These are phyloP conservation scores for Circinella umbellata DNA, from an alignment of 371 early-diverging fungal species.

Conservation along the genomic window DNA sequence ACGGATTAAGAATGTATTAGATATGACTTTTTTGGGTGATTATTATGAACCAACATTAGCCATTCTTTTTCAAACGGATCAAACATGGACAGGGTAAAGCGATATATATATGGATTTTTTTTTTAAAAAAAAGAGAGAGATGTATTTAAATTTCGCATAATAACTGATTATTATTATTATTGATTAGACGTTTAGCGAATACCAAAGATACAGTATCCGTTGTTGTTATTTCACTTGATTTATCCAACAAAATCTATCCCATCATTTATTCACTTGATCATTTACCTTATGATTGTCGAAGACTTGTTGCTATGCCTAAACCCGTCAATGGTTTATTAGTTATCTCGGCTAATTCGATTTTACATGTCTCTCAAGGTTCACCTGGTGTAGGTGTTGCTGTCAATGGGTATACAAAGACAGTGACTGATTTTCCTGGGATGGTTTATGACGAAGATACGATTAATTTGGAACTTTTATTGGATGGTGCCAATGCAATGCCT, in stretches of 20 bases:
- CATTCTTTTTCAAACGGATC: conserved; percentile 82
- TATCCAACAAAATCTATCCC: conserved; percentile 74
- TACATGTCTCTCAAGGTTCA: conserved; percentile 88
- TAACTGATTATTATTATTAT: not conserved
- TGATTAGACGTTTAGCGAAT: conserved; percentile 63
- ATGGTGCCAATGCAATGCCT: conserved; percentile 60
- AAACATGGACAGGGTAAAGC: conserved; percentile 89
- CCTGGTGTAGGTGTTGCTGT: conserved; percentile 77
- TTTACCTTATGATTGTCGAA: conserved; percentile 84
- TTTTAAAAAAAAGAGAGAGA: too few relatives aligned
- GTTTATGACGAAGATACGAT: conserved; percentile 38
- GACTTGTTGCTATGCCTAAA: conserved; percentile 76
- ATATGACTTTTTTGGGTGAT: conserved; percentile 88
- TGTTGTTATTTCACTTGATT: conserved; percentile 87
- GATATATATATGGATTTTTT: not conserved
- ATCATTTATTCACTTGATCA: conserved; percentile 79
- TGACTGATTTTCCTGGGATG: conserved; percentile 59
- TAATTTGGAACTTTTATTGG: conserved; percentile 47
- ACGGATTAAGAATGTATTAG: conserved; percentile 83
- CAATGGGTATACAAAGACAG: conserved; percentile 65
- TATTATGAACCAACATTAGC: conserved; percentile 96
- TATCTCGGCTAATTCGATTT: conserved; percentile 77
- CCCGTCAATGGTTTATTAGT: conserved; percentile 91
- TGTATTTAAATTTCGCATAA: not conserved
- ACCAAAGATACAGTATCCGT: conserved; percentile 81